Evolutionary conservation across 495 filamentous ascomycete species (phyloP).

Genomic region (Amphirosellinia nigrospora): DNA sequence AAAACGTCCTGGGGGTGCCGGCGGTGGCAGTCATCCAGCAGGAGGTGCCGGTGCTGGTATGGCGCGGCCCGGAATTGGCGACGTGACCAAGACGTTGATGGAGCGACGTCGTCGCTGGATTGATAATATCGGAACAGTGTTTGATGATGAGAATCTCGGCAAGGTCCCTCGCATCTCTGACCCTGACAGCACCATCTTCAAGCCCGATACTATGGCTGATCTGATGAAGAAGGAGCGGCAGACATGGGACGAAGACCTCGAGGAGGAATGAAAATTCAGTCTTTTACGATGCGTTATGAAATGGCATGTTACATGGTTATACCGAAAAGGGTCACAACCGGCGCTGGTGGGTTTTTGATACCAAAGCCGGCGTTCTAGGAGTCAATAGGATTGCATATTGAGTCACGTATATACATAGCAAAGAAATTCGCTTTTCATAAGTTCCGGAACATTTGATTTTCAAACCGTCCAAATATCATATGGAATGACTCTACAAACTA

Average conservation of each 20-base stretch:
- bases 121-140: constrained; percentile 83
- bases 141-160: constrained; percentile 67
- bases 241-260: constrained; percentile 75
- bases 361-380: constrained; percentile 17
- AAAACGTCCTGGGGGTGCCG: constrained; percentile 73
- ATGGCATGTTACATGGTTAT: neutral
- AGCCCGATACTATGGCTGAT: constrained; percentile 55
- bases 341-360: constrained; percentile 22
- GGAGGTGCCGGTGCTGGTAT: constrained; percentile 57
- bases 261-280: constrained; percentile 48
- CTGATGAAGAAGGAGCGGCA: constrained; percentile 73
- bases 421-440: neutral
- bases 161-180: constrained; percentile 54
- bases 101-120: constrained; percentile 86
- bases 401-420: neutral
- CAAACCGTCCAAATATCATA: neutral
- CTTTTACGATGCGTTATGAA: neutral
- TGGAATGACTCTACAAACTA: no score
- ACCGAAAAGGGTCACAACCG: neutral
- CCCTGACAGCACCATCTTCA: constrained; percentile 66
- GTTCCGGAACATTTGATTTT: neutral
- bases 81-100: constrained; percentile 88
- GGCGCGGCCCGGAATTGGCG: constrained; percentile 84
- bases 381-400: neutral
- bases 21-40: constrained; percentile 57